These are phyloP conservation scores for Acanthamoeba comandoni DNA, from an alignment of 208 protist species.

Conservation along the genomic window DNA sequence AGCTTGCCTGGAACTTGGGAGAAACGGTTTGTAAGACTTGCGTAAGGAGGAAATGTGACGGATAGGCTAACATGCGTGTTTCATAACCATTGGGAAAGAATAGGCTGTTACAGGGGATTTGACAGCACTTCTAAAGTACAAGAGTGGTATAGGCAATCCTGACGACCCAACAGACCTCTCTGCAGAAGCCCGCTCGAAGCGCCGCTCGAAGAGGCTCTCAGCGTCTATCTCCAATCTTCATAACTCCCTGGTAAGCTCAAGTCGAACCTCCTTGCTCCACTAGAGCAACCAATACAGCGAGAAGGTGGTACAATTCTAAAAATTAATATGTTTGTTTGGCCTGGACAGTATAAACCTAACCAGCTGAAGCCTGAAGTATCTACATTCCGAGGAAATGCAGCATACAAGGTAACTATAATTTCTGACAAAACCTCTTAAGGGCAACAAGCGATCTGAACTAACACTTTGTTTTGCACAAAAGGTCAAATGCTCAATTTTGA, in stretches of 20 bases:
- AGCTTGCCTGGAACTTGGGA: constrained; percentile 65
- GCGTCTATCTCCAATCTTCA: constrained; percentile 44
- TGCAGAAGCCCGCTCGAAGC: constrained; percentile 49
- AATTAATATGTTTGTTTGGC: too few species aligned
- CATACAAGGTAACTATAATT: too few species aligned
- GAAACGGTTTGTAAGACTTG: background rate
- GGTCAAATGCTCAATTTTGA: too few species aligned
- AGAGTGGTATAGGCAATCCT: constrained; percentile 52
- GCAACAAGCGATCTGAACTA: too few species aligned
- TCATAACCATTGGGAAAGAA: too few species aligned
- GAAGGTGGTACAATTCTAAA: too few species aligned
- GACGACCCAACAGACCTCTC: constrained; percentile 57
- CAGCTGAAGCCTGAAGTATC: constrained; percentile 52
- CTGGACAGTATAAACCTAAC: constrained; percentile 1
- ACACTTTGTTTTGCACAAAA: too few species aligned
- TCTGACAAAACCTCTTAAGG: too few species aligned
- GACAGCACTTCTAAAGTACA: constrained; percentile 60
- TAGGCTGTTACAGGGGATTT: constrained; percentile 56
- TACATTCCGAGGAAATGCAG: too few species aligned
- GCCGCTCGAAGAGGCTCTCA: constrained; percentile 51
- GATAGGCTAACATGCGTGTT: too few species aligned
- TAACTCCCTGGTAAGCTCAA: constrained; percentile 40
- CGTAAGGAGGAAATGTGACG: too few species aligned
- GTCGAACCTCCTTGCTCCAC: background rate
- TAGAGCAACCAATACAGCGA: too few species aligned